phyloP scores from a whole-genome alignment of 441 rosid species.

The Raphanus hybrid region DNA sequence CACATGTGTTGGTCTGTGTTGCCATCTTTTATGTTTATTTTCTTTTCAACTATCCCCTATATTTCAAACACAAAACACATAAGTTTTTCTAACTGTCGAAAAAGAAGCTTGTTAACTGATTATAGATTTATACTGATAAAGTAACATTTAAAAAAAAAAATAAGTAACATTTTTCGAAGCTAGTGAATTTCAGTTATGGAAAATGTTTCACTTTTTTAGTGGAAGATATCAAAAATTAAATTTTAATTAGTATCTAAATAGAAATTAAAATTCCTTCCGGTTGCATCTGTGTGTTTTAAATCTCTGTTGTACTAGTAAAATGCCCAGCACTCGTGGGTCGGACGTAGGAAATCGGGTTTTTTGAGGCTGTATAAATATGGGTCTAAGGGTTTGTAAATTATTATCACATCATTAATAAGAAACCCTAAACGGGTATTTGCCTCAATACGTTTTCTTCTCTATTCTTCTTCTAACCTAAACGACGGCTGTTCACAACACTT shows the following conservation, averaged over 20 bases:
- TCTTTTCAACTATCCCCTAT: neutral
- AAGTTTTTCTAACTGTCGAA: constrained; percentile 6
- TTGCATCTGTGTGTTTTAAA: no score
- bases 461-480: no score
- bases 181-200: constrained; percentile 22
- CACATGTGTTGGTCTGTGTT: constrained; percentile 46
- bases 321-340: no score
- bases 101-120: neutral
- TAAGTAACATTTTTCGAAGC: constrained; percentile 11
- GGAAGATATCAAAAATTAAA: constrained; percentile 38
- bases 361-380: no score
- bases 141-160: neutral
- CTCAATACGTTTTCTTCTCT: no score
- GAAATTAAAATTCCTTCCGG: constrained; percentile 16
- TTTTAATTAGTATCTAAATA: constrained; percentile 9
- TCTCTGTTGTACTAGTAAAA: no score
- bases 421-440: no score
- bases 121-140: constrained; percentile 17
- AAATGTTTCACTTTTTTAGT: constrained; percentile 31
- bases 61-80: neutral
- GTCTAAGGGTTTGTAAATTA: no score
- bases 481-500: no score
- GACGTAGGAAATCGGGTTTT: no score
- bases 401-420: no score
- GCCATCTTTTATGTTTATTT: constrained; percentile 29